These are phyloP conservation scores for Aureobasidium uvarum DNA, from an alignment of 2,329 filamentous ascomycete genomes.

Conservation along the genomic window DNA sequence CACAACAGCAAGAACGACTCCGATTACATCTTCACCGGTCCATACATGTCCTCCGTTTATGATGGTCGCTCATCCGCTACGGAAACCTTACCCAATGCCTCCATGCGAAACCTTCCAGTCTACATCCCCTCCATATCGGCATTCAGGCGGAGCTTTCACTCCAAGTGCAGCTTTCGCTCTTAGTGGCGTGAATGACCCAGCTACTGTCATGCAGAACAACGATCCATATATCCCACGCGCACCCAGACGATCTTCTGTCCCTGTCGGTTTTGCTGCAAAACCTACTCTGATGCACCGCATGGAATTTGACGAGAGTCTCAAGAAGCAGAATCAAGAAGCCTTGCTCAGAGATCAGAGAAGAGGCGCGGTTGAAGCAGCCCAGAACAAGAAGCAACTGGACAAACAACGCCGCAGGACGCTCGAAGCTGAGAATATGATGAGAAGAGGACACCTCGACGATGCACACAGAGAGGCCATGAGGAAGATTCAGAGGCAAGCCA, in stretches of 20 bases:
- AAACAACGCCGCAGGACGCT: conserved; percentile 35
- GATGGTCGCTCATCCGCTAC: not conserved
- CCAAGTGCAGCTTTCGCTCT: too few relatives aligned
- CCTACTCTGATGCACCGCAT: conserved; percentile 33
- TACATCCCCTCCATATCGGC: conserved; percentile 57
- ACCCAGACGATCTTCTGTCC: conserved; percentile 26
- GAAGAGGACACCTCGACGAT: conserved; percentile 69
- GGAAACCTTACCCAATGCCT: conserved; percentile 34
- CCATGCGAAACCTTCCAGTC: conserved; percentile 54
- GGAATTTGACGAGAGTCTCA: conserved; percentile 40
- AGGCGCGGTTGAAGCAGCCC: conserved; percentile 38
- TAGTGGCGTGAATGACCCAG: not conserved
- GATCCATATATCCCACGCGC: too few relatives aligned
- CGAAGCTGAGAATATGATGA: conserved; percentile 69
- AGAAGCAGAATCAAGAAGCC: conserved; percentile 60
- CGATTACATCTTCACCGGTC: conserved; percentile 48
- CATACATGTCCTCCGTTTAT: conserved; percentile 31
- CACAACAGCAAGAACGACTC: conserved; percentile 49
- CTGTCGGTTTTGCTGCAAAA: not conserved
- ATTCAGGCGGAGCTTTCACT: not conserved
- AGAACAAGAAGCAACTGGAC: conserved; percentile 45
- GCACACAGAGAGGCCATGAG: conserved; percentile 77
- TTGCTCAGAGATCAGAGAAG: not conserved
- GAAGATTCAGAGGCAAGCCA: conserved; percentile 67
- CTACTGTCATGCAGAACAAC: not conserved